Base-by-base conservation (phyloP, 1,284 basidiomycete species). In the Microbotryum silenes-acaulis region DNA sequence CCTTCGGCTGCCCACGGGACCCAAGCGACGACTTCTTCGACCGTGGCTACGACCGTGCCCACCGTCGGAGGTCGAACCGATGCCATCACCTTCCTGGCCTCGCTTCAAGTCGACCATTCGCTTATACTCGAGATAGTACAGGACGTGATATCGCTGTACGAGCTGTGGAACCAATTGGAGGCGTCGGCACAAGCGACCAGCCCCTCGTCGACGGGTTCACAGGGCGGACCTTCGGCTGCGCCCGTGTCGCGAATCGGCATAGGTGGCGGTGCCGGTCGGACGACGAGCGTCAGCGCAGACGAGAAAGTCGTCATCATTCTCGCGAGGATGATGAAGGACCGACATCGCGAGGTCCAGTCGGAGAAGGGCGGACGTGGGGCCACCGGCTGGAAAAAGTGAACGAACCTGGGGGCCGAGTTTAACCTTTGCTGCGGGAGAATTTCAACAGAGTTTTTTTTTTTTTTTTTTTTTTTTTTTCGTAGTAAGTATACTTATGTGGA, bases 91-190 rank as follows among this genome's bases (percentile, higher is more conserved):
- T 97, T 94, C 73, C 83, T 97, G 60, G 85, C 91, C 0, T 83
- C 82, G 9, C 81, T 97, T 42, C 89, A 93, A 74, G 85, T 97
- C 47, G 90, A 86, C 53, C 80, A 93, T 68, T 81, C 87, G 0
- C 79, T 88, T 52, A 77, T 98, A 25, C 83, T 89, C n/a, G 86
- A 88, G 23, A 86, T 94, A 64, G 83, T 88, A 0, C 92, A 97
- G 74, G 89, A 96, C 75, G 90, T 97, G 69, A 81, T 97, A 57
- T 82, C 86, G 4, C 76, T 91, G n/a, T 97, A 96, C 73, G 82
- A 86, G 7, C 79, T 92, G 0, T 94, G 91, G 89, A 86, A 88
- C 58, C 78, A 82, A 14, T 89, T 92, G 73, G 82, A 81, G 62
- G 21, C 58, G 18, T 9, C 50, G 23, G 44, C 46, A 18, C 56